Evolutionary conservation across 768 basidiomycete genomes (phyloP).

Genomic region (Wakefieldia striispora): DNA sequence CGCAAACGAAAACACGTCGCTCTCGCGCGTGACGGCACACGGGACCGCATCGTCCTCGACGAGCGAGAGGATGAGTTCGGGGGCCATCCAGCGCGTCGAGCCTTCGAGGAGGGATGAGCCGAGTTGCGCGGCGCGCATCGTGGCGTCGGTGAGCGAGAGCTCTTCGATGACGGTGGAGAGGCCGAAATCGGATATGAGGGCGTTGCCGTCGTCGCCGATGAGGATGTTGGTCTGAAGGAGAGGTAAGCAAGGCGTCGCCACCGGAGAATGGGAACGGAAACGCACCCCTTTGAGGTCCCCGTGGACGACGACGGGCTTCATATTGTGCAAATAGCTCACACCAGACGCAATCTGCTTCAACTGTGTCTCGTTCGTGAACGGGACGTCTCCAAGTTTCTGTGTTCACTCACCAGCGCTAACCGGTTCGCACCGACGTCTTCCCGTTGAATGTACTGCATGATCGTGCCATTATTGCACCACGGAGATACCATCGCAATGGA

Average conservation of each 20-base stretch:
- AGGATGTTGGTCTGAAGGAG: conserved; percentile 53
- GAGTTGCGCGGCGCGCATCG: conserved; percentile 23
- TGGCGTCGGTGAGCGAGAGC: conserved; percentile 34
- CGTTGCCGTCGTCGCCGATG: conserved; percentile 47
- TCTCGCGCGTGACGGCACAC: conserved; percentile 48
- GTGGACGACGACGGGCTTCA: conserved; percentile 53
- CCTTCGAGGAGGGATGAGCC: conserved; percentile 34
- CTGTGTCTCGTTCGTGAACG: conserved; percentile 27
- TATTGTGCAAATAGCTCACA: conserved; percentile 55
- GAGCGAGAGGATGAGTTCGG: conserved; percentile 51
- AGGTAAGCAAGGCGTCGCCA: background rate
- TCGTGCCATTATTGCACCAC: conserved; percentile 60
- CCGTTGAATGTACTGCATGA: conserved; percentile 47
- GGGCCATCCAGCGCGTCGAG: conserved; percentile 45
- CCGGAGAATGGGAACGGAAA: background rate
- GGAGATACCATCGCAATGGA: conserved; percentile 64
- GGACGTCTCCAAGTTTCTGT: too few species aligned
- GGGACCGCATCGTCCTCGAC: conserved; percentile 43
- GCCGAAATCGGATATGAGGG: conserved; percentile 63
- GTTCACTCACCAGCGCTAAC: conserved; percentile 43
- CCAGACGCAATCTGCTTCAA: conserved; percentile 55
- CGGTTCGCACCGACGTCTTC: conserved; percentile 41
- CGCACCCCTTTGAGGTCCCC: conserved; percentile 62
- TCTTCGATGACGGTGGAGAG: conserved; percentile 58
- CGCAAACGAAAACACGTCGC: conserved; percentile 61